Evolutionary conservation across 805 yeast genomes (phyloP), one percentile per base, ranked within the genome.

Genomic region (Wickerhamiella sorbophila): DNA sequence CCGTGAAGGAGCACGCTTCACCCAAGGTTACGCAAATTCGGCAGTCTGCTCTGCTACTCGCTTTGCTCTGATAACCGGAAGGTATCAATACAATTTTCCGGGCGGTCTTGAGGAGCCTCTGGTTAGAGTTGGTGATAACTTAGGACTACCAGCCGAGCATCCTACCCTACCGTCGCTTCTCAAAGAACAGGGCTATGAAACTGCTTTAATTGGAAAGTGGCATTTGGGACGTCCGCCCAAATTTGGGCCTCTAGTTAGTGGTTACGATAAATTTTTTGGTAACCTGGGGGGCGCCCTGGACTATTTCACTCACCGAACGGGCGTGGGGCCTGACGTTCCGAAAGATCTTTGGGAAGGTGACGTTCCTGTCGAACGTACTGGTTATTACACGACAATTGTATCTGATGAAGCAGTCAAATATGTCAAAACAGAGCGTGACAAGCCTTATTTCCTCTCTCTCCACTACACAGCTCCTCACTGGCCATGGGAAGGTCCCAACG

Each of bases 41-140:
- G 79, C 79, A 1, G 79, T 79, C 1, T 75, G 79, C 49, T 73
- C 79, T 2, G 79, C 80, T 5, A 75, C 79, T 0, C 58, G 79
- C 44, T 73, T 79, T 10, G 74, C 74, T 74, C 61, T 75, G 3
- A 55, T 74, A 34, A 69, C 75, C 2, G 81, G 79, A 3, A 72
- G 77, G 4, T 79, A 75, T 50, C 72, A 74, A 51, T 78, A 75
- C 47, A 45, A 52, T 14, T 49, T 47, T 27, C 41, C 44, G 2
- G 43, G 45, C 9, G 53, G 53, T 8, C 45, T 50, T 5, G 51
- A 50, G 20, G 53, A 50, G 38, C 53, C 53, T 4, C 40, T 48
- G 4, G 42, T 40, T n/a, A 40, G 44, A 33, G 16, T 40, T 4
- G 47, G 47, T 3, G 42, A 39, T 16, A 44, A 38, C 19, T 46